phyloP scores from a whole-genome alignment of 2,329 filamentous ascomycete species.

The Sclerotinia spermophila region DNA sequence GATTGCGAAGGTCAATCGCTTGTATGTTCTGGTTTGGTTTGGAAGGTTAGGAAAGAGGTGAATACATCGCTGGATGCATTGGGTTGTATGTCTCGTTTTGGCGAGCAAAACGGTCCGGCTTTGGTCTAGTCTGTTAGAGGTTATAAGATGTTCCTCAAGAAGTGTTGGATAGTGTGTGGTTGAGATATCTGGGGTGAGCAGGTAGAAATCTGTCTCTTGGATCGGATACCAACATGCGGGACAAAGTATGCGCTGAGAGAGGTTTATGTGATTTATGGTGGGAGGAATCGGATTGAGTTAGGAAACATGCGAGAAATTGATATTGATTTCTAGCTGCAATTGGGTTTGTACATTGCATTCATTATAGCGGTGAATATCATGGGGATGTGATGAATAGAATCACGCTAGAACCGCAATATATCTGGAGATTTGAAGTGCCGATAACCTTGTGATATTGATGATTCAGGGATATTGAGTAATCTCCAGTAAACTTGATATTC shows the following conservation, averaged over 20 bases:
- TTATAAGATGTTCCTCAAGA: background rate
- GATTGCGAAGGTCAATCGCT: constrained; percentile 6
- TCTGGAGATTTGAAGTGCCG: background rate
- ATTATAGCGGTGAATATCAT: accelerated
- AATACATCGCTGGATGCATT: constrained; percentile 15
- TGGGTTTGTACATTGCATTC: background rate
- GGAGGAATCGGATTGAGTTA: background rate
- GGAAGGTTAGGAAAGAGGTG: constrained; percentile 16
- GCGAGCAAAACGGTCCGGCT: background rate
- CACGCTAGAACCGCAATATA: background rate
- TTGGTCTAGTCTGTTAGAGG: background rate
- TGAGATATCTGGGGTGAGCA: background rate
- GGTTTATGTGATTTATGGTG: background rate
- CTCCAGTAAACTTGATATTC: background rate
- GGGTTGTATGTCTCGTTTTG: background rate
- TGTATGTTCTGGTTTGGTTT: constrained; percentile 20
- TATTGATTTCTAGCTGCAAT: no score
- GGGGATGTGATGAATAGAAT: no score
- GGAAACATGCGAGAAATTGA: background rate
- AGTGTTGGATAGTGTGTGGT: background rate
- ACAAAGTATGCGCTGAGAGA: no score
- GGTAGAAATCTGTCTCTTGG: background rate
- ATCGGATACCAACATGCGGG: background rate
- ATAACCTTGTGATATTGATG: background rate
- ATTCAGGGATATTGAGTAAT: no score